Evolutionary conservation across 306 rosid genomes (phyloP).

Genomic region (Fagus sylvatica): DNA sequence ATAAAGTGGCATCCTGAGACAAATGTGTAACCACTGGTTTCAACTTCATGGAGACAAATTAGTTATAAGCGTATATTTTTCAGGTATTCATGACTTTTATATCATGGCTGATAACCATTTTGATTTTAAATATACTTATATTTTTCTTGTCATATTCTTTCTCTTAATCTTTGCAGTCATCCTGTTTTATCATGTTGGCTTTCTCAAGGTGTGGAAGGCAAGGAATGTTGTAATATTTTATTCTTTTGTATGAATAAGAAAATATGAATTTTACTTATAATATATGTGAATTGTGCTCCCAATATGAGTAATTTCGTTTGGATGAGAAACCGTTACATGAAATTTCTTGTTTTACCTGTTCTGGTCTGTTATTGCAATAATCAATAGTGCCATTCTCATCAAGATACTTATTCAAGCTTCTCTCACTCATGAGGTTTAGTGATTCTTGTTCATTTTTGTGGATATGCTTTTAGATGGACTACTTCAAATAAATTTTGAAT

Average conservation of each 20-base stretch:
- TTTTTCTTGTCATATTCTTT: slow-evolving; percentile 23
- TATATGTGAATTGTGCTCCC: background rate
- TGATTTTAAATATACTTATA: slow-evolving; percentile 18
- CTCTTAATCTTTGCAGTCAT: slow-evolving; percentile 8
- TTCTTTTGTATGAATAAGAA: slow-evolving; percentile 14
- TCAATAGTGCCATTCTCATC: background rate
- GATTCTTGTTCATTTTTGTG: background rate
- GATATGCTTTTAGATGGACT: background rate
- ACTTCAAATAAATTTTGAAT: background rate
- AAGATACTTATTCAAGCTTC: background rate
- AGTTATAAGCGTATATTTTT: slow-evolving; percentile 24
- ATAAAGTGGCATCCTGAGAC: slow-evolving; percentile 92
- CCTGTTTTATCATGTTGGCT: slow-evolving; percentile 16
- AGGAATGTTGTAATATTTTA: slow-evolving; percentile 27
- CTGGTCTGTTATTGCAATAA: slow-evolving; percentile 4
- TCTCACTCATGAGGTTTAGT: background rate
- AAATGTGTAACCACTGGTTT: slow-evolving; percentile 23
- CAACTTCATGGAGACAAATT: slow-evolving; percentile 16
- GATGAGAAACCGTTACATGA: slow-evolving; percentile 11
- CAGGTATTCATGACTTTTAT: slow-evolving; percentile 14
- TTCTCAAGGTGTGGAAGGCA: slow-evolving; percentile 15
- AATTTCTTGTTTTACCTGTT: slow-evolving; percentile 10
- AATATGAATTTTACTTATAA: background rate
- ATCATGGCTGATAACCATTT: slow-evolving; percentile 12
- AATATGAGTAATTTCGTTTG: slow-evolving; percentile 1